Evolutionary conservation across 148 eudicot genomes (phyloP).

Genomic region (Chenopodium suecicum): DNA sequence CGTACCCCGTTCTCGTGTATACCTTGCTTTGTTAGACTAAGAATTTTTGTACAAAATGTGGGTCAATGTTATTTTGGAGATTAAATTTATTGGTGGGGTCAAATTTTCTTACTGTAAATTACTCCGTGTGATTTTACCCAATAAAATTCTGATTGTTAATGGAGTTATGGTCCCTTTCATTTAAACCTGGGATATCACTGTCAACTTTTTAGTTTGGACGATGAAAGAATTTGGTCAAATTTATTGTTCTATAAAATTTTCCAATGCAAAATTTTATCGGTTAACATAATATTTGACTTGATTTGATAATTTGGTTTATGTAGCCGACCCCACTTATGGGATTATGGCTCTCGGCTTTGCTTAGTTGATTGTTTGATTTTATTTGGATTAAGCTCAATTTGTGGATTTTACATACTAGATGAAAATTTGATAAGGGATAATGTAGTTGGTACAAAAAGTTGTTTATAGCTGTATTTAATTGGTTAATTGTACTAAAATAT

Average conservation of each 20-base stretch:
- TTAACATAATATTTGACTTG: background rate
- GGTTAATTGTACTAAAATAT: background rate
- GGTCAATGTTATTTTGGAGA: background rate
- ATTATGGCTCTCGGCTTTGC: too few relatives aligned
- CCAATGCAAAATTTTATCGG: background rate
- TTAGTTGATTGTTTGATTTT: background rate
- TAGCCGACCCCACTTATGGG: too few relatives aligned
- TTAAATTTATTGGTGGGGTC: background rate
- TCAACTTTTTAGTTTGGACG: conserved; percentile 13
- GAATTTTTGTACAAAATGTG: background rate
- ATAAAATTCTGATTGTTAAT: background rate
- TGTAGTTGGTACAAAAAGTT: background rate
- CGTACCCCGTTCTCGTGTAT: too few relatives aligned
- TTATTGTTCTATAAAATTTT: background rate
- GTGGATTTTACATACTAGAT: background rate
- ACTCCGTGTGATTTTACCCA: background rate
- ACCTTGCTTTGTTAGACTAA: background rate
- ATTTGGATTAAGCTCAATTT: background rate
- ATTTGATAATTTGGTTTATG: too few relatives aligned
- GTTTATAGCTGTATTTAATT: background rate
- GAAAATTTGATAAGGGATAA: background rate
- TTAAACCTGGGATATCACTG: conserved; percentile 12
- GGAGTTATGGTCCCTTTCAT: conserved; percentile 7
- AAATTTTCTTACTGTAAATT: background rate
- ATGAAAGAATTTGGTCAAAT: too few relatives aligned